Percentiles rank a stretch among this genome's conserved stretches.
These are phyloP conservation scores for Hypoxylon sp. DNA, from an alignment of 2,329 filamentous ascomycete genomes.

Conservation along the genomic window DNA sequence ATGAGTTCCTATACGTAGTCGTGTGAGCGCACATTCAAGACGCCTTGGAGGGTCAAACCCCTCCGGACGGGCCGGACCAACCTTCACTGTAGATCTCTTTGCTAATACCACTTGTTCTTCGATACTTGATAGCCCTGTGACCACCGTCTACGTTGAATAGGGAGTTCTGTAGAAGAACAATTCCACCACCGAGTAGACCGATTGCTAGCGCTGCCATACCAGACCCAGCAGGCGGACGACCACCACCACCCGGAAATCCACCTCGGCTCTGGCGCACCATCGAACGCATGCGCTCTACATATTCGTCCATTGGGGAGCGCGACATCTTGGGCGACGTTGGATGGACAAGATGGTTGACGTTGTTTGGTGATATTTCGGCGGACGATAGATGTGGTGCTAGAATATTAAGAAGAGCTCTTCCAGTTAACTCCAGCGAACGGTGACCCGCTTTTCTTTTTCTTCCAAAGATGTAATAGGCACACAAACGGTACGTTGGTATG, in stretches of 20 bases:
- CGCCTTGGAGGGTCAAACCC: conserved; percentile 3
- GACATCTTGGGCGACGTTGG: conserved; percentile 50
- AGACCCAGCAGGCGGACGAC: conserved; percentile 60
- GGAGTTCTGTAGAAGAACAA: conserved; percentile 70
- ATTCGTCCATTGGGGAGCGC: conserved; percentile 53
- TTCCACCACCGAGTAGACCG: conserved; percentile 64
- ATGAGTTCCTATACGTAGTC: conserved; percentile 79
- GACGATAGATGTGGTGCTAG: conserved; percentile 17
- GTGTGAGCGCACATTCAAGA: conserved; percentile 39
- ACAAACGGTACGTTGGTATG: too few relatives aligned
- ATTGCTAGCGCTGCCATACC: conserved; percentile 60
- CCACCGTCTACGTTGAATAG: conserved; percentile 94
- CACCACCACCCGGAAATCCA: conserved; percentile 60
- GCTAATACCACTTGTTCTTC: conserved; percentile 89
- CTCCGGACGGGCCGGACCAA: conserved; percentile 56
- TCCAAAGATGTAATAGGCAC: too few relatives aligned
- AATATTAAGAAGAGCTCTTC: conserved; percentile 37
- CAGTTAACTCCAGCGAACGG: conserved; percentile 39
- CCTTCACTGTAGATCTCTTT: conserved; percentile 98
- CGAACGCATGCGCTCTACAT: conserved; percentile 46
- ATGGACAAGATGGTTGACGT: conserved; percentile 3
- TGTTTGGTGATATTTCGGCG: conserved; percentile 14
- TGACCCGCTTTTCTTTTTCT: conserved; percentile 40
- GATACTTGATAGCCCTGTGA: conserved; percentile 99
- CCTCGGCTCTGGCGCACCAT: conserved; percentile 56